These are phyloP conservation scores for Nakataea oryzae DNA, from an alignment of 2,329 filamentous ascomycete genomes.

Conservation along the genomic window DNA sequence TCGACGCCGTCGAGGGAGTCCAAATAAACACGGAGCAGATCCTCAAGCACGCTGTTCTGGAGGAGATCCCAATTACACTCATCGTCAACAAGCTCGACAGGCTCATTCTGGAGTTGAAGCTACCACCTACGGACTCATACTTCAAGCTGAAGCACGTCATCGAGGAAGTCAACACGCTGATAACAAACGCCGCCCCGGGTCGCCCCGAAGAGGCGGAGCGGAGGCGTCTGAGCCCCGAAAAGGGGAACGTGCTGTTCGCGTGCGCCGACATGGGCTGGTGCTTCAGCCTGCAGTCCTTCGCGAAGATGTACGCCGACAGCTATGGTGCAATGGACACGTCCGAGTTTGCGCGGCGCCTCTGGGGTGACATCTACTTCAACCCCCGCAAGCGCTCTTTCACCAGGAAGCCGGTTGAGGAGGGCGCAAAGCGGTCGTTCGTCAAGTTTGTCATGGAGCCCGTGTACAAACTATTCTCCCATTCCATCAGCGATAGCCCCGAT, in stretches of 20 bases:
- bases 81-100: conserved; percentile 98
- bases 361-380: conserved; percentile 97
- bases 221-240: conserved; percentile 82
- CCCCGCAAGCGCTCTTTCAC: conserved; percentile 84
- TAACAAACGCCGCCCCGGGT: conserved; percentile 55
- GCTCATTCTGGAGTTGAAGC: conserved; percentile 83
- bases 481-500: conserved; percentile 80
- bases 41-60: conserved; percentile 87
- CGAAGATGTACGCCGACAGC: conserved; percentile 88
- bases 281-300: conserved; percentile 88
- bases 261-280: conserved; percentile 94
- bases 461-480: conserved; percentile 95
- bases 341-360: conserved; percentile 77
- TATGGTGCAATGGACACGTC: conserved; percentile 72
- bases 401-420: conserved; percentile 72
- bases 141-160: conserved; percentile 99
- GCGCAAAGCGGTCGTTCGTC: conserved; percentile 77
- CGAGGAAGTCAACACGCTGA: conserved; percentile 93
- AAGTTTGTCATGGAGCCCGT: conserved; percentile 93
- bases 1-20: conserved; percentile 98
- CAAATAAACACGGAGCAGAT: conserved; percentile 95
- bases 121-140: conserved; percentile 91
- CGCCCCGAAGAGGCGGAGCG: conserved; percentile 71
- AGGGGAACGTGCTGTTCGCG: conserved; percentile 95
- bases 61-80: conserved; percentile 79